A percentile compares a stretch with the other conserved stretches of the same genome.
Evolutionary conservation across 225 moss, liverwort and hornwort genomes (phyloP).

Genomic region (Climacium dendroides): DNA sequence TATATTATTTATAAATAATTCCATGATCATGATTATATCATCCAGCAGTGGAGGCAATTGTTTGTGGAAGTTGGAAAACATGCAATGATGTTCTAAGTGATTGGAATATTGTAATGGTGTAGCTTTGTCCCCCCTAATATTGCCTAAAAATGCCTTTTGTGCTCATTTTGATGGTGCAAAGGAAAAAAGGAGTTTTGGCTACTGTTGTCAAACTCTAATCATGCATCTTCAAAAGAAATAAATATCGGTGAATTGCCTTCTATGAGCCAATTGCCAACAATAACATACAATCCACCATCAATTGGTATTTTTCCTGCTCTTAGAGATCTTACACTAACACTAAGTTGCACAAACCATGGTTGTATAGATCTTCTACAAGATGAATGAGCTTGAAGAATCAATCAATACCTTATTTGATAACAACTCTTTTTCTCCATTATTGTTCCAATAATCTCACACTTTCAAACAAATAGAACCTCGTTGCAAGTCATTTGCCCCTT

Average conservation of each 20-base stretch:
- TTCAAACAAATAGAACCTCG: neutral
- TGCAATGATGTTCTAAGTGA: rapidly evolving
- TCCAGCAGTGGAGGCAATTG: neutral
- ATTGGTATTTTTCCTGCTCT: neutral
- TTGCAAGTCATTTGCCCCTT: neutral
- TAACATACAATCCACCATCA: neutral
- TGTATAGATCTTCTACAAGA: neutral
- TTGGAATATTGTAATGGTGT: neutral
- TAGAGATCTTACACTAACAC: rapidly evolving
- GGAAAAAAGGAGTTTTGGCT: no score
- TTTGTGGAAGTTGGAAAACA: neutral
- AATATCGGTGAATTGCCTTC: neutral
- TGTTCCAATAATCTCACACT: neutral
- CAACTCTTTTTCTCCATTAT: neutral
- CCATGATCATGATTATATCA: rapidly evolving
- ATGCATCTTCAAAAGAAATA: no score
- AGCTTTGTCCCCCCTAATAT: neutral
- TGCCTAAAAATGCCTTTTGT: neutral
- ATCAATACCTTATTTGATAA: neutral
- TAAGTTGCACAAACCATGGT: neutral
- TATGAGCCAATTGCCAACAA: neutral
- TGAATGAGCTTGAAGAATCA: neutral
- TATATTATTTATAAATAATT: neutral
- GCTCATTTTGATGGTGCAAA: neutral
- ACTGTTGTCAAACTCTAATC: neutral